phyloP scores from a whole-genome alignment of 208 protist genomes.

The Tritrichomonas foetus region DNA sequence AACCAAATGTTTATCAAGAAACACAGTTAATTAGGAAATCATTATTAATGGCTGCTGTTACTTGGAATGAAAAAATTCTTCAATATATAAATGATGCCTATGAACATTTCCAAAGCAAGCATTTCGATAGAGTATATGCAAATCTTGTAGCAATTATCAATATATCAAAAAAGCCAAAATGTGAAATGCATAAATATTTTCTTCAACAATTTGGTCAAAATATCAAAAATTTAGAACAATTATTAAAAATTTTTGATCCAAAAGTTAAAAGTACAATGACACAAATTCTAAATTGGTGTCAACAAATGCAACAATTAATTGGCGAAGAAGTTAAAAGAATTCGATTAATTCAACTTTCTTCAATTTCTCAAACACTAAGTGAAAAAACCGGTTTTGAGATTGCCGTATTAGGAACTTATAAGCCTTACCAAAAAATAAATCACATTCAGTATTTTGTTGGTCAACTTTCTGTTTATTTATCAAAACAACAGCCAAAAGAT shows the following conservation, averaged over 20 bases:
- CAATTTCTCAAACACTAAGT: neutral
- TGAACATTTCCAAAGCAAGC: neutral
- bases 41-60: neutral
- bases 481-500: slow-evolving; percentile 24
- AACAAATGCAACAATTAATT: neutral
- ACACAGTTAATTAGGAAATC: neutral
- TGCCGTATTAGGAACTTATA: neutral
- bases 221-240: neutral
- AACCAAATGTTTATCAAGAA: neutral
- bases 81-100: neutral
- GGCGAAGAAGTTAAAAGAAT: neutral
- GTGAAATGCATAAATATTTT: neutral
- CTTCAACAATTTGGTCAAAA: neutral
- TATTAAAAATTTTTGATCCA: neutral
- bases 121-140: neutral
- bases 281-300: neutral
- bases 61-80: slow-evolving; percentile 21
- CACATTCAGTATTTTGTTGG: slow-evolving; percentile 9
- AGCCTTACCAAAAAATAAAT: neutral
- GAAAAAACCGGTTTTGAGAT: neutral
- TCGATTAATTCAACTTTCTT: neutral
- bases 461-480: neutral
- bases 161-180: neutral
- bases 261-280: neutral
- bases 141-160: neutral